Conservation (phyloP, 164 flowering plant genomes). For the Tetrastigma voinierianum region DNA sequence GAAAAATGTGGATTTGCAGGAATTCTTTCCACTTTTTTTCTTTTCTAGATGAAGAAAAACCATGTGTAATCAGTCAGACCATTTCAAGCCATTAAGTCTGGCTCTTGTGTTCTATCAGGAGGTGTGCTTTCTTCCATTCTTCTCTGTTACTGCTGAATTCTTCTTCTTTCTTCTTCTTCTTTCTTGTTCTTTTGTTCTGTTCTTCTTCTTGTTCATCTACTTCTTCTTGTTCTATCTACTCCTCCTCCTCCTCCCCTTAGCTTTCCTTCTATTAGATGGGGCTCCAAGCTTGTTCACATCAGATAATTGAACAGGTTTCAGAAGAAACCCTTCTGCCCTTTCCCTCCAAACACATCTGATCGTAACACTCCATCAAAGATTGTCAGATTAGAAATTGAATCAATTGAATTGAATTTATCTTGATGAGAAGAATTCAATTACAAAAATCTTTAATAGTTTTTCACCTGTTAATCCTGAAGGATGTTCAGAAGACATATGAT, state of each 20-base stretch:
- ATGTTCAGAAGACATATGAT: conserved; percentile 47
- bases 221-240: no score
- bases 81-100: conserved; percentile 14
- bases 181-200: no score
- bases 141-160: conserved; percentile 6
- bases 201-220: no score
- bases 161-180: no score
- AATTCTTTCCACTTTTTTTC: no score
- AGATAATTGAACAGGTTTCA: conserved; percentile 41
- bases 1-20: no score
- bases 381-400: no score
- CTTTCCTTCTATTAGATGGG: conserved; percentile 24
- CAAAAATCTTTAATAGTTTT: neutral
- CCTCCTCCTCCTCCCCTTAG: no score
- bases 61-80: neutral
- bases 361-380: no score
- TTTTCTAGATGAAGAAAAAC: no score
- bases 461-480: conserved; percentile 36
- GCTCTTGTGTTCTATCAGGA: conserved; percentile 19
- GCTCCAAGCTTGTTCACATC: conserved; percentile 39
- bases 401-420: no score
- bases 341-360: conserved; percentile 47
- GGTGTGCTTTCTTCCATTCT: conserved; percentile 10
- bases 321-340: conserved; percentile 47
- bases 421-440: neutral